Evolutionary conservation across 768 basidiomycete genomes (phyloP).

Genomic region (Hericium coralloides): DNA sequence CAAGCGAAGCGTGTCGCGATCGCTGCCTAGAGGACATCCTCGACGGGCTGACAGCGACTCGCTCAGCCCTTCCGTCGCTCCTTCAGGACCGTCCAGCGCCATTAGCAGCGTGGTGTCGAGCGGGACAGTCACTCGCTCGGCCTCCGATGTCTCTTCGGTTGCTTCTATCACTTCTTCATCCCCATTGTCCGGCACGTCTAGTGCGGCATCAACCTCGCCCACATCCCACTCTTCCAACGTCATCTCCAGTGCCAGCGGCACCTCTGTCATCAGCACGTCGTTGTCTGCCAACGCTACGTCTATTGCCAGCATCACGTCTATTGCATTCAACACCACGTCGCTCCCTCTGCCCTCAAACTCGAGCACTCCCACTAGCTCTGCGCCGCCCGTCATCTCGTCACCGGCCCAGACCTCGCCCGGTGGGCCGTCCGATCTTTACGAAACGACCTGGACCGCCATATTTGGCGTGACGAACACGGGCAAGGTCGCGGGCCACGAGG

Average conservation of each 20-base stretch:
- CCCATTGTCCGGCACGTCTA: no score
- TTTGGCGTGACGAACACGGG: slow-evolving; percentile 67
- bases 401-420: not conserved
- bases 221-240: not conserved
- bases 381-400: not conserved
- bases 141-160: not conserved
- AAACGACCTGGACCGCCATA: slow-evolving; percentile 44
- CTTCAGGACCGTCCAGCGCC: slow-evolving; percentile 59
- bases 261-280: not conserved
- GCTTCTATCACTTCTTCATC: no score
- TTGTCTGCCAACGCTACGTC: not conserved
- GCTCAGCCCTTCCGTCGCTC: slow-evolving; percentile 42
- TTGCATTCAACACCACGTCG: not conserved
- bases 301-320: not conserved
- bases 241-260: not conserved
- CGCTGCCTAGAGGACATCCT: slow-evolving; percentile 29
- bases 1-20: slow-evolving; percentile 28
- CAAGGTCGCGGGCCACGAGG: slow-evolving; percentile 53
- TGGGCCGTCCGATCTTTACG: not conserved
- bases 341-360: not conserved
- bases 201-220: not conserved
- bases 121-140: not conserved
- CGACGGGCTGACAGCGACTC: slow-evolving; percentile 56
- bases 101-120: slow-evolving; percentile 30
- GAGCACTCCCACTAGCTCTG: not conserved